Base-by-base conservation (phyloP, 192 early-diverging fungal species). In the Chytriomyces sp. region DNA sequence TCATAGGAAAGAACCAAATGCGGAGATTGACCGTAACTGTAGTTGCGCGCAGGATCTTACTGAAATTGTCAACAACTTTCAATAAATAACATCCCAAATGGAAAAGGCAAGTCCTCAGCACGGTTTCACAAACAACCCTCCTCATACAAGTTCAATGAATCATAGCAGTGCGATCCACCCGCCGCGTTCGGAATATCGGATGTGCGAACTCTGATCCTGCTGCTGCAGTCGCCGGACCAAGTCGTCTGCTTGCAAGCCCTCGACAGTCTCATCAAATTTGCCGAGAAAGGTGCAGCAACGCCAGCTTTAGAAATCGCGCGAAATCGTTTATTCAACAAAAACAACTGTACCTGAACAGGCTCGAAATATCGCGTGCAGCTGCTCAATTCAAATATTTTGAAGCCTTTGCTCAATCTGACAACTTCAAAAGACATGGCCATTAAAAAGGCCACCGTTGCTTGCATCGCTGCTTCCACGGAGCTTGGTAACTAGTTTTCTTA, bases 231-330 rank as follows among this genome's bases (percentile, higher is more conserved):
- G n/a, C 80, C 86, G 5, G 88, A 89, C 66, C 61, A 65, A 23
- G 13, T 72, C n/a, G 81, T 88, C 5, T 81, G 79, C 60, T 50
- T 80, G 6, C 71, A 53, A 5, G 81, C 82, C 9, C 18, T 87
- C 18, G 88, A 89, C 8, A 75, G 83, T 5, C 59, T 89, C n/a
- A 85, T 84, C 67, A 89, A 86, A 57, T 85, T 83, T 79, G 88
- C 88, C 2, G 88, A 89, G 50, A 47, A 48, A 50, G 64, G 88
- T 88, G 81, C 35, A 4, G 35, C 35, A 35, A 35, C 35, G 4
- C 35, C 35, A 35, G 35, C 35, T 35, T 35, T 35, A 44, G 46
- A 48, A 16, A 3, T 48, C 67, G 10, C 43, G 26, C 1, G 18
- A 11, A 20, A 49, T 47, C 35, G 11, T 72, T 80, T 26, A 48